These are phyloP conservation scores for Cercophora samala DNA, from an alignment of 495 filamentous ascomycete genomes.

Conservation along the genomic window DNA sequence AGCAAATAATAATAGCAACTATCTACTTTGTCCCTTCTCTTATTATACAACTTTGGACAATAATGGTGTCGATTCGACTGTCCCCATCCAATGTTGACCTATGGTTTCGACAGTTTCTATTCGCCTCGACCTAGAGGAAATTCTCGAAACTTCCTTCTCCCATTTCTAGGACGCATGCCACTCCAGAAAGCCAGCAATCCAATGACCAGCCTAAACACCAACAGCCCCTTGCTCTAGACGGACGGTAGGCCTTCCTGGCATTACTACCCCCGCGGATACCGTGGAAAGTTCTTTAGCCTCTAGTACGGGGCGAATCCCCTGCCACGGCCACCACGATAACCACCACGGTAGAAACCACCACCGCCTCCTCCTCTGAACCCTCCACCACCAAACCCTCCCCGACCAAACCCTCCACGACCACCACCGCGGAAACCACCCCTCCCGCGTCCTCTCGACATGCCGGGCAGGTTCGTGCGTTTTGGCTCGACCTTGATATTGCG, in stretches of 20 bases:
- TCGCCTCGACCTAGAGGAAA: background rate
- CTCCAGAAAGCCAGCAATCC: too few species aligned
- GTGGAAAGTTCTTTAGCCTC: background rate
- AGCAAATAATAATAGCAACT: background rate
- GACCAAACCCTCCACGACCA: slow-evolving; percentile 46
- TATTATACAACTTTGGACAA: background rate
- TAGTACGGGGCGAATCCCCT: slow-evolving; percentile 80
- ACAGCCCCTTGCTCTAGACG: too few species aligned
- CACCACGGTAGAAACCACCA: slow-evolving; percentile 60
- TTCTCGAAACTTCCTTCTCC: background rate
- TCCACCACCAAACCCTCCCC: background rate
- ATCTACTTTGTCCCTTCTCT: background rate
- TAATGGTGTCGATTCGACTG: background rate
- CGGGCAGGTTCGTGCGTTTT: slow-evolving; percentile 95
- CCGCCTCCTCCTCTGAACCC: slow-evolving; percentile 21
- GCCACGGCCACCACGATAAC: slow-evolving; percentile 76
- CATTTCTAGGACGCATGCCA: too few species aligned
- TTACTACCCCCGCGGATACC: background rate
- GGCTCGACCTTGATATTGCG: slow-evolving; percentile 95
- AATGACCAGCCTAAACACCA: too few species aligned
- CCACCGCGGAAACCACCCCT: slow-evolving; percentile 59
- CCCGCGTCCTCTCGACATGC: slow-evolving; percentile 77
- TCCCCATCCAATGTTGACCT: background rate
- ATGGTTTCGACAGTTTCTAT: background rate
- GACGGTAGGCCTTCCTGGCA: too few species aligned